phyloP scores from a whole-genome alignment of 768 basidiomycete genomes.

The Suillus bovinus region DNA sequence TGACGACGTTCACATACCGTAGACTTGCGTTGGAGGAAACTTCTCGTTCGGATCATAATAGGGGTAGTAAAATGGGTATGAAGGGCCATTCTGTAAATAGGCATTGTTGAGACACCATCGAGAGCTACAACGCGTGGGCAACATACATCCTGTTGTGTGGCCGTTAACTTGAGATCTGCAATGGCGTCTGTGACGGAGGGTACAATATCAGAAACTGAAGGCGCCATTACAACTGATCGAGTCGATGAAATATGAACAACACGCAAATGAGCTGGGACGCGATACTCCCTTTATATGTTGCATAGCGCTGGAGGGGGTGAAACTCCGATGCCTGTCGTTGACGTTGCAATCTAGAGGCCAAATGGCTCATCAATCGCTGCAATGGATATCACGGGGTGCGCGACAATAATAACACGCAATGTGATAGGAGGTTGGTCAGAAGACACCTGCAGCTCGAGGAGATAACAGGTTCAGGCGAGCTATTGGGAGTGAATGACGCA shows the following conservation, averaged over 20 bases:
- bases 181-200: slow-evolving; percentile 10
- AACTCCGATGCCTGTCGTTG: background rate
- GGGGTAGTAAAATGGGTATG: slow-evolving; percentile 52
- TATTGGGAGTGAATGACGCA: background rate
- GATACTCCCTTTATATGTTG: slow-evolving; percentile 2
- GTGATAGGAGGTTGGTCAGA: slow-evolving; percentile 2
- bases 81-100: slow-evolving; percentile 35
- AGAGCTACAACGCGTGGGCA: background rate
- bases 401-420: background rate
- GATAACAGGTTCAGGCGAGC: background rate
- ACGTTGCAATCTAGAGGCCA: background rate
- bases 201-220: slow-evolving; percentile 14
- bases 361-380: slow-evolving; percentile 6
- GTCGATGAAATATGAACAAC: background rate
- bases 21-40: slow-evolving; percentile 46
- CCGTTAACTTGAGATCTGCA: slow-evolving; percentile 11
- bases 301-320: background rate
- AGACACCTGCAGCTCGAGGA: background rate
- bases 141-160: slow-evolving; percentile 9
- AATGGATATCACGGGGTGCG: background rate
- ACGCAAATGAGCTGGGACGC: background rate
- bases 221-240: slow-evolving; percentile 12
- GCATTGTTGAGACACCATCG: background rate
- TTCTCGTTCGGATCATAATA: slow-evolving; percentile 49
- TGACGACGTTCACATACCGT: slow-evolving; percentile 9